A percentile compares a stretch with the other conserved stretches of the same genome.
phyloP scores from a whole-genome alignment of 73 alveolate species.

The Stentor roeselii region DNA sequence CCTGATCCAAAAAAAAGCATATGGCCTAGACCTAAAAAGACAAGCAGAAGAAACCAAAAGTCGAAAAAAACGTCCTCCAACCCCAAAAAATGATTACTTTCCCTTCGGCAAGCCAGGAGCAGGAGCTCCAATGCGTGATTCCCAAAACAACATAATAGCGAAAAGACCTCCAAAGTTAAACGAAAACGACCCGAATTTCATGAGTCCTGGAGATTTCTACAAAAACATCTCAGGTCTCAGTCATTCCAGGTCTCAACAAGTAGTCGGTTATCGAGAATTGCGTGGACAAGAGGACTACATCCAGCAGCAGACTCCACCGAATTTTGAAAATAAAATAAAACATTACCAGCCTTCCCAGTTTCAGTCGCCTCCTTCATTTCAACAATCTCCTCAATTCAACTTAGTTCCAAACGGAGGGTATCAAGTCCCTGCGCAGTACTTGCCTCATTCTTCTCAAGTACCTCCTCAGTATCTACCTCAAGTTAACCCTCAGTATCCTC shows the following conservation, averaged over 20 bases:
- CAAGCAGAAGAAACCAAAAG: background rate
- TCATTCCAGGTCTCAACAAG: background rate
- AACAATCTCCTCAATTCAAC: background rate
- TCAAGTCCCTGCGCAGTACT: background rate
- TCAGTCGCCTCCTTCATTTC: background rate
- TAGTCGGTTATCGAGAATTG: too few relatives aligned
- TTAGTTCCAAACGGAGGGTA: background rate
- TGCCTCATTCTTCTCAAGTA: background rate
- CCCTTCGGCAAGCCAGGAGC: constrained; percentile 35
- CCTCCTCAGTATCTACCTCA: constrained; percentile 2
- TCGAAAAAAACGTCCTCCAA: background rate
- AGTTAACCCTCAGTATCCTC: background rate
- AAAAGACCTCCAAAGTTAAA: constrained; percentile 24
- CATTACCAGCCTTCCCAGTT: background rate
- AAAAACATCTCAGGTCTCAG: background rate
- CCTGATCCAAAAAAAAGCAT: background rate
- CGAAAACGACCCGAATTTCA: constrained; percentile 15
- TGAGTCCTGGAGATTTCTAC: constrained; percentile 13
- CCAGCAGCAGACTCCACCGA: background rate
- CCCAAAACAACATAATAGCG: constrained; percentile 11
- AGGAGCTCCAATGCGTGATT: constrained; percentile 28
- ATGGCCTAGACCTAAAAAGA: background rate
- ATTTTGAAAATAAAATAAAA: background rate
- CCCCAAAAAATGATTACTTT: constrained; percentile 1
- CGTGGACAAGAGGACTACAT: background rate